Conservation (phyloP, 768 basidiomycete species). For the Pleurotus platypus region DNA sequence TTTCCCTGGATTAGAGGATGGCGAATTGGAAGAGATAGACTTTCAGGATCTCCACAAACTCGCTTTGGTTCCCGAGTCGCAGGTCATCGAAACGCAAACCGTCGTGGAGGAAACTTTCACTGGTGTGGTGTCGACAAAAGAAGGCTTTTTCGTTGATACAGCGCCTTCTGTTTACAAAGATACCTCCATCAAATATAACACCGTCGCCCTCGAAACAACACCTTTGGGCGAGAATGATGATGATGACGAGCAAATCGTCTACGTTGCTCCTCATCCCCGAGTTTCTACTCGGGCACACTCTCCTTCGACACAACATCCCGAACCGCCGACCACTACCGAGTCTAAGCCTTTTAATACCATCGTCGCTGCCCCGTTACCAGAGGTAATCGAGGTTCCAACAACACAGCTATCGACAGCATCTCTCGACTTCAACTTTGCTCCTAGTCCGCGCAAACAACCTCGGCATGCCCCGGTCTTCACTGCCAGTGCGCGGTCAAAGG, state of each 20-base stretch:
- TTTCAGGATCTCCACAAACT: conserved; percentile 58
- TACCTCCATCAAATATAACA: not conserved
- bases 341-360: not conserved
- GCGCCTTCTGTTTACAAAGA: not conserved
- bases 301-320: conserved; percentile 14
- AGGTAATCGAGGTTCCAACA: not conserved
- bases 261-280: conserved; percentile 72
- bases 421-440: conserved; percentile 18
- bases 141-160: conserved; percentile 24
- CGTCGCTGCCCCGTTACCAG: too few relatives aligned
- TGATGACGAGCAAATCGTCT: conserved; percentile 73
- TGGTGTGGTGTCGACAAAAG: conserved; percentile 8
- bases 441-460: conserved; percentile 5
- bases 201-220: not conserved
- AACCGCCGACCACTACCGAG: not conserved
- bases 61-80: not conserved
- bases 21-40: conserved; percentile 55
- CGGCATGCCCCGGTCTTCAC: conserved; percentile 27
- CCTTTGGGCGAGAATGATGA: conserved; percentile 20
- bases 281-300: conserved; percentile 15
- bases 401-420: conserved; percentile 10
- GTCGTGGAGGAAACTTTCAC: conserved; percentile 7
- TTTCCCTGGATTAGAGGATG: conserved; percentile 20
- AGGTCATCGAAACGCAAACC: not conserved
- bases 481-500: conserved; percentile 17